Conservation (phyloP, 345 rosid genomes). For the Moricandia arvensis region DNA sequence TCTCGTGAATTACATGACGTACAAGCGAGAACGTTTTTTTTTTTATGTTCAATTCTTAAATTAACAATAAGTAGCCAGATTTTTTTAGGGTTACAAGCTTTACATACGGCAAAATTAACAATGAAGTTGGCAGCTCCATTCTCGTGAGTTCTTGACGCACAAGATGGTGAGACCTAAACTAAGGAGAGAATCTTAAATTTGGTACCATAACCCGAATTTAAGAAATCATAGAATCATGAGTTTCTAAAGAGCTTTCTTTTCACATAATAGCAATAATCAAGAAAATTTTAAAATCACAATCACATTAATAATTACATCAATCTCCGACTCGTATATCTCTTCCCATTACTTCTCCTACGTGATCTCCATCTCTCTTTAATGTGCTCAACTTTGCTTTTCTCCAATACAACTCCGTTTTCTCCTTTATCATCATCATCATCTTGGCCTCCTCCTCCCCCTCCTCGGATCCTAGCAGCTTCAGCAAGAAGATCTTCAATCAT, state of each 20-base stretch:
- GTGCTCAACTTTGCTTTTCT: constrained; percentile 11
- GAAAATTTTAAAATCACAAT: not conserved
- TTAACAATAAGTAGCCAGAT: too few species aligned
- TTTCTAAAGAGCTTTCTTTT: not conserved
- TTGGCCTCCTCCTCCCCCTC: constrained; percentile 23
- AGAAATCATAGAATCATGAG: not conserved
- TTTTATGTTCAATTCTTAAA: too few species aligned
- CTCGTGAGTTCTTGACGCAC: not conserved
- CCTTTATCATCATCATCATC: not conserved
- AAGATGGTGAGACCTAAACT: not conserved
- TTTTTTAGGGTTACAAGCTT: too few species aligned
- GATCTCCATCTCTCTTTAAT: constrained; percentile 33
- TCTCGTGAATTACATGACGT: not conserved
- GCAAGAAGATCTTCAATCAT: constrained; percentile 57
- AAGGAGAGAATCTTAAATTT: not conserved
- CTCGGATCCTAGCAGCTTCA: constrained; percentile 32
- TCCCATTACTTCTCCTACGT: constrained; percentile 15
- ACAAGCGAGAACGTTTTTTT: not conserved
- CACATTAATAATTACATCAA: not conserved
- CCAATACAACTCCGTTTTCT: not conserved
- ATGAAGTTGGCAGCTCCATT: not conserved
- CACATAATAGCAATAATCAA: not conserved
- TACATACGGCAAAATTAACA: too few species aligned
- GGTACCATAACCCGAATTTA: not conserved
- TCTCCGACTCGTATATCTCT: constrained; percentile 3